These are phyloP conservation scores for Cerioporus squamosus DNA, from an alignment of 1,284 basidiomycete genomes.

Conservation along the genomic window DNA sequence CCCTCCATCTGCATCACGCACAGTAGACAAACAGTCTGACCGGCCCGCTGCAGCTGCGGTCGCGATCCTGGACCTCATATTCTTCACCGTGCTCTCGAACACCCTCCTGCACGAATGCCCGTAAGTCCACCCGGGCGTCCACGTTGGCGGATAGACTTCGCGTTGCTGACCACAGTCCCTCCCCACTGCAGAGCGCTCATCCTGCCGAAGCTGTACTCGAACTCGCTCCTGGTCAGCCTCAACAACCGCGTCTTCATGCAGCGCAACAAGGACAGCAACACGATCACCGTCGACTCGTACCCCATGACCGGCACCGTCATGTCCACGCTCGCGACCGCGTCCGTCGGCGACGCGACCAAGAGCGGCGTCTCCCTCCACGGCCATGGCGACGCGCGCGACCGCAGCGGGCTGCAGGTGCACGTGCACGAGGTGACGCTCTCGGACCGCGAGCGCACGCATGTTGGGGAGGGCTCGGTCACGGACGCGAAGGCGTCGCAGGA, in stretches of 20 bases:
- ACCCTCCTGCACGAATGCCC: not conserved
- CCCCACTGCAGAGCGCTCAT: not conserved
- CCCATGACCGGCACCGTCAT: no score
- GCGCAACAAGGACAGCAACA: not conserved
- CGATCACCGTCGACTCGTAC: no score
- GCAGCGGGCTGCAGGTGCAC: no score
- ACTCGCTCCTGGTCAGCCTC: not conserved
- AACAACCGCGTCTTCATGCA: constrained; percentile 7
- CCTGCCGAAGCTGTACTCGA: constrained; percentile 9
- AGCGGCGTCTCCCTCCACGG: no score
- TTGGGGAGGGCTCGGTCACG: no score
- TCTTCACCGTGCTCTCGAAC: not conserved
- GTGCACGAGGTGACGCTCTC: no score
- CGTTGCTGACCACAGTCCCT: not conserved
- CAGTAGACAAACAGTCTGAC: not conserved
- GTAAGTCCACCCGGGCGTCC: not conserved
- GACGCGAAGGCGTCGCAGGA: no score
- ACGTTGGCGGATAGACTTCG: no score
- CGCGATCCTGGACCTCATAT: constrained; percentile 3
- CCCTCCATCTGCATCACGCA: not conserved
- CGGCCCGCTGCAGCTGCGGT: not conserved
- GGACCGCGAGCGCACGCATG: no score
- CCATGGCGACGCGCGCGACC: no score
- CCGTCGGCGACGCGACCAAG: no score
- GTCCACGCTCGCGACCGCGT: no score